Evolutionary conservation across 352 stramenopile species (phyloP), one percentile per base, ranked within the genome.

Genomic region (Blastocystis sp.): DNA sequence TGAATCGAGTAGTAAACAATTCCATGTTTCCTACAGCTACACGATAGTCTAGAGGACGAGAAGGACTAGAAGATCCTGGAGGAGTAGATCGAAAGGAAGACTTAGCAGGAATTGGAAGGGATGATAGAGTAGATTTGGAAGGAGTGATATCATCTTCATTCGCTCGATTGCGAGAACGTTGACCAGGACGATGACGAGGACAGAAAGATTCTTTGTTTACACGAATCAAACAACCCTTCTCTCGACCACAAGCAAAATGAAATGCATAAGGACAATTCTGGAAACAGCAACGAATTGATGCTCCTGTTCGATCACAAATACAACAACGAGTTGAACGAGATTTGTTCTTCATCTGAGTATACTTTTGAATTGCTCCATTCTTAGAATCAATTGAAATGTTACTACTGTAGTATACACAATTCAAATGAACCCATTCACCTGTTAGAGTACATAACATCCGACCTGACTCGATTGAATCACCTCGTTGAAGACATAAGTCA

Each of bases 351-450:
- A 75, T 6, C 65, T 32, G 32, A 14, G 65, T 75, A 37, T 75
- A 75, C 39, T 75, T 75, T 43, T 75, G 65, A 37, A 75, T 75
- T 37, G 65, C 32, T 24, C 65, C 39, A 37, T 14, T 54, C 39
- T 54, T 51, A 37, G 52, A 37, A 43, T 75, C 65, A 16, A 75
- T 12, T 19, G 65, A n/a, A 21, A 75, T 75, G 16, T 14, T 24
- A 27, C 12, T 56, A 37, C 65, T 75, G 65, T 75, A 75, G 39
- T 75, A 75, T 43, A 75, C 65, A 37, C 65, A 75, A 43, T 75
- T 75, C 65, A 75, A 37, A 46, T 75, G 65, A 24, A 75, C 65
- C 65, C 65, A 75, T 43, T 75, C 65, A 19, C 65, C 65, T 24
- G 65, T 75, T 43, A 27, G 27, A 11, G 39, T 75, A 37, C 65